phyloP scores from a whole-genome alignment of 345 rosid genomes.

The Syzygium oleosum region DNA sequence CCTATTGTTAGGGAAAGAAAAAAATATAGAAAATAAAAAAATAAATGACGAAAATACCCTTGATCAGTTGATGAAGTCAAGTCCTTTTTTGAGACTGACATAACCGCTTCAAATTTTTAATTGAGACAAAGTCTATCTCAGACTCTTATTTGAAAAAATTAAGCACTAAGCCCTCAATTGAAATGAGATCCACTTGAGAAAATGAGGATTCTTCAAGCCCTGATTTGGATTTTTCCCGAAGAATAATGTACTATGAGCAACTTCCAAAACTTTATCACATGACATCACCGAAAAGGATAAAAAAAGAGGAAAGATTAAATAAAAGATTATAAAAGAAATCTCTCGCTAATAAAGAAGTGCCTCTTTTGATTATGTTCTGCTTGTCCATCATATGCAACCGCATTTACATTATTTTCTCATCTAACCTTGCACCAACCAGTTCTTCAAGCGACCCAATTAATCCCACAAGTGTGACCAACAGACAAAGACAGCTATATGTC shows the following conservation, averaged over 20 bases:
- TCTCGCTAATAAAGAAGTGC: neutral
- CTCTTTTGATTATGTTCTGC: neutral
- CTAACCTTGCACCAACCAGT: constrained; percentile 36
- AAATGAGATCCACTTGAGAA: no score
- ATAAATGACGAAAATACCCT: no score
- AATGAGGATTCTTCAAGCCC: no score
- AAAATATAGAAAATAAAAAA: no score
- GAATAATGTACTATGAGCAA: neutral
- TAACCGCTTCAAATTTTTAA: no score
- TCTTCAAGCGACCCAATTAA: constrained; percentile 54
- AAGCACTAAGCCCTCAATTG: no score
- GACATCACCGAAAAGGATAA: neutral
- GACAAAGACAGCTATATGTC: constrained; percentile 24
- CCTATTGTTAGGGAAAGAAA: no score
- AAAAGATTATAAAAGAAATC: neutral
- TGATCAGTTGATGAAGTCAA: no score
- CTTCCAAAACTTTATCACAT: neutral
- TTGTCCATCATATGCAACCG: neutral
- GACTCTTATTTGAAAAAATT: no score
- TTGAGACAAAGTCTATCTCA: no score
- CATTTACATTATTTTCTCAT: constrained; percentile 4
- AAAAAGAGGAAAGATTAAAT: neutral
- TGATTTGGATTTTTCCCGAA: no score
- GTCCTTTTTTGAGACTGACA: no score
- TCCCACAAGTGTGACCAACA: constrained; percentile 29